Evolutionary conservation across 768 basidiomycete genomes (phyloP), one percentile per base, ranked within the genome.

Genomic region (Amanita phalloides): DNA sequence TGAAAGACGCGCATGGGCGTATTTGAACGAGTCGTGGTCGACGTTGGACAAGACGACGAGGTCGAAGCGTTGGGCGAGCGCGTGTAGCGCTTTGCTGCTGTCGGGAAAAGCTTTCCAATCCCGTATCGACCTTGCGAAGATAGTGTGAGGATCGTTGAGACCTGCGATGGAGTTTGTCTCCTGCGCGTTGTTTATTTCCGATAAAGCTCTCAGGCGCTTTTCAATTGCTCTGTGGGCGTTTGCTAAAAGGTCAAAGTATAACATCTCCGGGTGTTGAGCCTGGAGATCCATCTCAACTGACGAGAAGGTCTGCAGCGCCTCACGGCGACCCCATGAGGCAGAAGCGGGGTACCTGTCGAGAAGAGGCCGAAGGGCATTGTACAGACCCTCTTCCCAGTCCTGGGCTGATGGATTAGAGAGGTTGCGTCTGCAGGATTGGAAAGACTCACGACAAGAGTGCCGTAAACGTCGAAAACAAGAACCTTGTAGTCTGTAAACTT

Each of bases 11-110:
- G 67, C 65, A 44, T 81, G 80, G 0, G 84, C 87, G 55, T 72
- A 66, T 3, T 73, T 67, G 60, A 87, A 86, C 30, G 83, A 82
- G 21, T 58, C 61, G 52, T 73, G 73, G 56, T 90, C 86, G 60
- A 89, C 81, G 63, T 90, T 89, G 57, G 85, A 87, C 36, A 89
- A 72, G 4, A 87, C 82, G 54, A 81, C 73, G 53, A 89, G 79
- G 51, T 80, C 81, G 68, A 78, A 88, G 60, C 76, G 74, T 51
- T 72, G 69, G 35, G 82, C 71, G 48, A 89, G 77, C 26, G 70
- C 64, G 45, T 70, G 72, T 4, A 90, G 76, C 0, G 85, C 86
- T 13, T 66, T 63, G 53, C 70, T 63, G 7, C 81, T 83, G 63
- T 89, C 87, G 0, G 79, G 75, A 66, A 88, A 89, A 6, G 79